Conservation (phyloP, 2,329 filamentous ascomycete species). For the Penicillium sp. region DNA sequence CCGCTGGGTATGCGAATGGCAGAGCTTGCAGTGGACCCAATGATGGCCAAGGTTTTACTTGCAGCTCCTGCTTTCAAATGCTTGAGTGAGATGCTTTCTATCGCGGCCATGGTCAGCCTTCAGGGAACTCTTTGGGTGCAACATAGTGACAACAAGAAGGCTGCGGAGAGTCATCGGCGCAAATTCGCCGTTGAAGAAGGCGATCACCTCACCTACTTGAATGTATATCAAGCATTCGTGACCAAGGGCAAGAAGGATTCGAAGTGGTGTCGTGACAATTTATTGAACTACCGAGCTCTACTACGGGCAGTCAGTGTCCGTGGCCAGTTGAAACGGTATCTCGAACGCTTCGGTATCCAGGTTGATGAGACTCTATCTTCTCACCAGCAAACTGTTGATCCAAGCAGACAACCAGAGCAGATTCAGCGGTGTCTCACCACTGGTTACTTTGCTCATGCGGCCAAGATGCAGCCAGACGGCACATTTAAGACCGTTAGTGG, state of each 20-base stretch:
- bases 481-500: conserved; percentile 85
- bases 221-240: conserved; percentile 88
- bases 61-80: conserved; percentile 74
- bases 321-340: conserved; percentile 79
- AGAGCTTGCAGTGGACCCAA: conserved; percentile 87
- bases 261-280: conserved; percentile 83
- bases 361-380: conserved; percentile 60
- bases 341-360: conserved; percentile 78
- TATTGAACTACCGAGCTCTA: conserved; percentile 84
- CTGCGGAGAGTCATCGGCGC: conserved; percentile 70
- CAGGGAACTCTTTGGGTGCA: conserved; percentile 82
- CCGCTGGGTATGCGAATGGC: conserved; percentile 91
- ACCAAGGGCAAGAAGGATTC: conserved; percentile 79
- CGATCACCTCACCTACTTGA: conserved; percentile 87
- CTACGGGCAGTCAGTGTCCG: conserved; percentile 80
- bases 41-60: conserved; percentile 89
- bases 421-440: conserved; percentile 83
- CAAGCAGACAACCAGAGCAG: conserved; percentile 61
- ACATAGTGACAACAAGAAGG: conserved; percentile 73
- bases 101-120: conserved; percentile 90
- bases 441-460: conserved; percentile 91
- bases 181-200: conserved; percentile 92
- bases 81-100: conserved; percentile 81
- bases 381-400: conserved; percentile 31
- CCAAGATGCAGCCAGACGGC: conserved; percentile 90